Conservation (phyloP, 1,284 basidiomycete genomes). For the Puccinia brachypodii region DNA sequence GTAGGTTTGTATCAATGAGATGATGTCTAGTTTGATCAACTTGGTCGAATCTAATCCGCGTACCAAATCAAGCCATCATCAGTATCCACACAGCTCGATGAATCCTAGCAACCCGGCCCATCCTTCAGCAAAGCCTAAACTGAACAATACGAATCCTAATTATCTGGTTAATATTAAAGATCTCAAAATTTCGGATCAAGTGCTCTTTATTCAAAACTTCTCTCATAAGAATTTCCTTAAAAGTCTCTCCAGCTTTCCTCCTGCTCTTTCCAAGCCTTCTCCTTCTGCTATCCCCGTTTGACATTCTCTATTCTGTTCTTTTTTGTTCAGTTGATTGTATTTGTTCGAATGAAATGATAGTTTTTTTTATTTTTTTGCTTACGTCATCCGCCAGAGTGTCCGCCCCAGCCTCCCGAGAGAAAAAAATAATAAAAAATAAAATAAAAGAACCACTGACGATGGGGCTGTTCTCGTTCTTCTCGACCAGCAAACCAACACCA, state of each 20-base stretch:
- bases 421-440: too few relatives aligned
- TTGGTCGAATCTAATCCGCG: slow-evolving; percentile 1
- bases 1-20: slow-evolving; percentile 47
- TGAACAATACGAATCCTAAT: slow-evolving; percentile 5
- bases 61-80: not conserved
- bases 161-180: slow-evolving; percentile 4
- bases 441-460: not conserved
- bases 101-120: not conserved
- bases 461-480: slow-evolving; percentile 10
- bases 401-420: not conserved
- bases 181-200: slow-evolving; percentile 27
- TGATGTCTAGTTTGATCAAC: slow-evolving; percentile 45
- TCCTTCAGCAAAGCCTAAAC: not conserved
- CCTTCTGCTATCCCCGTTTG: not conserved
- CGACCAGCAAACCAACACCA: not conserved
- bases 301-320: not conserved
- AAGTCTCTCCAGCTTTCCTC: not conserved
- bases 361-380: not conserved
- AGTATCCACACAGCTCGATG: too few relatives aligned
- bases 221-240: slow-evolving; percentile 20
- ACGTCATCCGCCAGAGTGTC: not conserved
- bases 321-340: slow-evolving; percentile 12
- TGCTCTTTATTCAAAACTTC: slow-evolving; percentile 15
- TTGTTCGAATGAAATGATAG: not conserved
- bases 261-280: not conserved